Evolutionary conservation across 495 filamentous ascomycete genomes (phyloP), one percentile per base, ranked within the genome.

Genomic region (Penicillium turbatum): DNA sequence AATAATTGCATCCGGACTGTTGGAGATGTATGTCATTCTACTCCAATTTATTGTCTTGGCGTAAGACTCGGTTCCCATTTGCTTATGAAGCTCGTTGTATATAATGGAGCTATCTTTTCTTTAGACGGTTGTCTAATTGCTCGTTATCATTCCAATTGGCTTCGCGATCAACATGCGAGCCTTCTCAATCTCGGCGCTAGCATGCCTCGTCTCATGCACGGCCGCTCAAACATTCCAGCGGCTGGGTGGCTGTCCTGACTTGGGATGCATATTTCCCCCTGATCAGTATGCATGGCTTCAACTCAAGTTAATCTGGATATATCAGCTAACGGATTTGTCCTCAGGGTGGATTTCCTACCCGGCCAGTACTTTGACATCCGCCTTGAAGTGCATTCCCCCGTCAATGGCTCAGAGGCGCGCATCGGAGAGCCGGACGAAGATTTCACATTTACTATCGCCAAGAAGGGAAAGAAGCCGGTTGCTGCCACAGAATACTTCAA

Each of bases 341-440:
- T 24, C 27, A 79, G 75, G 51, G 72, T 73, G 32, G 86, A 89
- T 57, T 89, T 90, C 73, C 75, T 89, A 0, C 77, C 86, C 2
- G 86, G 86, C 24, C 85, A 88, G 64, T 82, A 78, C 60, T 90
- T 90, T 60, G 86, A 89, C 65, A 82, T 90, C 51, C 83, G 86
- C 21, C 77, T 90, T 24, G 86, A 90, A 66, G 80, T 90, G 31
- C 86, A 90, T 59, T 86, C 86, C 3, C 86, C 86, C 2, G 71
- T 84, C 65, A 90, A 90, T 67, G 86, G 86, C 34, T 86, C 83
- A 17, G 84, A 89, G 66, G 84, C 84, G 11, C 80, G 75, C 53
- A 80, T 75, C 41, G 71, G 77, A 45, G 77, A 77, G 32, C 82
- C 85, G 6, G 86, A 90, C 59, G 71, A 82, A 36, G 74, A 81